Conservation (phyloP, 2,329 filamentous ascomycete species). For the Claviceps spartinae region DNA sequence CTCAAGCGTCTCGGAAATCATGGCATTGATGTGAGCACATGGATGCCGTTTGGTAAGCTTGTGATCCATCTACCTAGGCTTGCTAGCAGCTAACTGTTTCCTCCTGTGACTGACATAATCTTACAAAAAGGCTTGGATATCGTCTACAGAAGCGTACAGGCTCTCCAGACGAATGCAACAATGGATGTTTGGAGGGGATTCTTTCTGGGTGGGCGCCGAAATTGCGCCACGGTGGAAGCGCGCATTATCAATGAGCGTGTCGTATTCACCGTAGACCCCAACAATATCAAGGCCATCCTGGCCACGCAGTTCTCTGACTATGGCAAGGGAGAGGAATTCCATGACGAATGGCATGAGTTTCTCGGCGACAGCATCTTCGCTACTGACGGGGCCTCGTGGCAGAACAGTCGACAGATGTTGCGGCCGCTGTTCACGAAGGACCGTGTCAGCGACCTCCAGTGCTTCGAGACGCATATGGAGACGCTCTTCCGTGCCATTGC, state of each 20-base stretch:
- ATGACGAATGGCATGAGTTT: constrained; percentile 29
- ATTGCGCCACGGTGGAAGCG: constrained; percentile 46
- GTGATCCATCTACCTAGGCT: background rate
- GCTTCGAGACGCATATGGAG: constrained; percentile 68
- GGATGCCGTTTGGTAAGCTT: constrained; percentile 33
- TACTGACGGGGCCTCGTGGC: constrained; percentile 70
- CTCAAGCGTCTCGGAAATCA: constrained; percentile 33
- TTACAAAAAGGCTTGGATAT: constrained; percentile 43
- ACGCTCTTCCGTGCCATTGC: constrained; percentile 57
- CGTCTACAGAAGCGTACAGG: constrained; percentile 40
- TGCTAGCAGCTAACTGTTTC: background rate
- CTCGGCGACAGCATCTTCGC: constrained; percentile 54
- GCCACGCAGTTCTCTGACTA: constrained; percentile 44
- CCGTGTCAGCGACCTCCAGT: constrained; percentile 66
- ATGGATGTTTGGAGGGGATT: constrained; percentile 46
- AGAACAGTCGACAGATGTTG: constrained; percentile 65
- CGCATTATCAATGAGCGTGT: constrained; percentile 36
- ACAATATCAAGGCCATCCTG: constrained; percentile 43
- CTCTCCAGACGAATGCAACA: constrained; percentile 39
- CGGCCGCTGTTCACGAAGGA: constrained; percentile 79
- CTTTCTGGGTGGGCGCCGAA: constrained; percentile 27
- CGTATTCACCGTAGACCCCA: constrained; percentile 37
- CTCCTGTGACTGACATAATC: background rate
- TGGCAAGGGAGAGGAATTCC: constrained; percentile 30
- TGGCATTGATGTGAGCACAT: constrained; percentile 22